Percentiles rank a stretch among this genome's conserved stretches.
phyloP scores from a whole-genome alignment of 768 basidiomycete species.

The Mycena rebaudengoi region DNA sequence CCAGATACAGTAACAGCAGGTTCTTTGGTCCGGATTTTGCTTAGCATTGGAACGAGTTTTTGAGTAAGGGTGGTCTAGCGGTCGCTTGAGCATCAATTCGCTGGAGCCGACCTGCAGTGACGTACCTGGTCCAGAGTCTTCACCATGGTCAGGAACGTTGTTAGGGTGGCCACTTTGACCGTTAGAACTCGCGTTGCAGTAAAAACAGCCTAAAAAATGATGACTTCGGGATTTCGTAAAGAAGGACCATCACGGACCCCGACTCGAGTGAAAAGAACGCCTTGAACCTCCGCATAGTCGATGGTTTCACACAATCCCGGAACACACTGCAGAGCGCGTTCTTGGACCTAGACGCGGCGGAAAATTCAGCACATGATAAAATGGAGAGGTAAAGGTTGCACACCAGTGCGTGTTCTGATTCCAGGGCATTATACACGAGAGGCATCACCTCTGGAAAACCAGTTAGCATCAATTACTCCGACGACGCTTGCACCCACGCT shows the following conservation, averaged over 20 bases:
- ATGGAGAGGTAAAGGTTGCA: neutral
- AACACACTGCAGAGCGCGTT: constrained; percentile 84
- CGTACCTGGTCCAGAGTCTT: constrained; percentile 87
- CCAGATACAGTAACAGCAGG: constrained; percentile 86
- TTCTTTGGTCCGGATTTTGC: constrained; percentile 96
- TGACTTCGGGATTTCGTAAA: constrained; percentile 4
- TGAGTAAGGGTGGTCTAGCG: constrained; percentile 92
- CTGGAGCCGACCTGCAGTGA: neutral
- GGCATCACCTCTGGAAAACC: constrained; percentile 86
- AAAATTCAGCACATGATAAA: neutral
- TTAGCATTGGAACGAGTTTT: constrained; percentile 92
- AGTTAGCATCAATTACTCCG: constrained; percentile 12
- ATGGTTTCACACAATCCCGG: constrained; percentile 92
- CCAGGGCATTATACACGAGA: constrained; percentile 93
- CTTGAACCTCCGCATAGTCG: constrained; percentile 94
- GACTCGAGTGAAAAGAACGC: constrained; percentile 89
- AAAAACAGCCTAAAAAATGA: constrained; percentile 76
- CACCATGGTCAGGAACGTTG: constrained; percentile 87
- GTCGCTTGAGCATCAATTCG: neutral
- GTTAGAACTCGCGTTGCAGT: constrained; percentile 88
- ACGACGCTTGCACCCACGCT: constrained; percentile 66
- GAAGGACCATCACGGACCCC: constrained; percentile 64
- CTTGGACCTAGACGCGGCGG: constrained; percentile 75
- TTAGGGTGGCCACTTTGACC: constrained; percentile 90
- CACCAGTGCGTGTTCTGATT: constrained; percentile 91